Evolutionary conservation across 2,329 filamentous ascomycete species (phyloP).

Genomic region (Thermothelomyces thermophilus): DNA sequence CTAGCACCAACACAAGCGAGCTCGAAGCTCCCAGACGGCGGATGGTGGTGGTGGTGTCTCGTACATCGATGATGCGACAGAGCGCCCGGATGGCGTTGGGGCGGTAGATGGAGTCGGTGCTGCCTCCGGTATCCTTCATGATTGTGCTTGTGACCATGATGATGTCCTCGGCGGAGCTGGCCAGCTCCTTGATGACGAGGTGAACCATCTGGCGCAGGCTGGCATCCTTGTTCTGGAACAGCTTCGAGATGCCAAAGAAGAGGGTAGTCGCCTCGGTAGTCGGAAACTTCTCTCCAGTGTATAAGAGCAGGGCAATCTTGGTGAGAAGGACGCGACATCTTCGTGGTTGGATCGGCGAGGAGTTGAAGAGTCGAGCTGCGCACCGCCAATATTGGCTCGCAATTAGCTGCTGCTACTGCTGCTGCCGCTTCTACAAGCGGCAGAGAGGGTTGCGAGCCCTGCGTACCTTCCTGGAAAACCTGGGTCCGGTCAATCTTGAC

Average conservation of each 20-base stretch:
- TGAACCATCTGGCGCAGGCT: slow-evolving; percentile 98
- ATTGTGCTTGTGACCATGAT: slow-evolving; percentile 99
- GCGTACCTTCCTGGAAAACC: slow-evolving; percentile 94
- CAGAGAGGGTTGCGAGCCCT: neutral
- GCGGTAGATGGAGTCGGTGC: slow-evolving; percentile 87
- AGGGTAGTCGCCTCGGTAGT: slow-evolving; percentile 95
- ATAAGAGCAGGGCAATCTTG: slow-evolving; percentile 92
- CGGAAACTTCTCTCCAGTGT: slow-evolving; percentile 94
- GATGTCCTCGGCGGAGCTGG: slow-evolving; percentile 91
- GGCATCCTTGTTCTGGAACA: slow-evolving; percentile 99
- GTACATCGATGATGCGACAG: slow-evolving; percentile 92
- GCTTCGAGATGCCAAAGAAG: slow-evolving; percentile 98
- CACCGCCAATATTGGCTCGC: slow-evolving; percentile 9
- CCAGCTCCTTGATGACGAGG: slow-evolving; percentile 94
- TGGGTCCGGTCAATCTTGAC: slow-evolving; percentile 97
- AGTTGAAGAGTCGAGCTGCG: slow-evolving; percentile 92
- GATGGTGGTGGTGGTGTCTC: slow-evolving; percentile 28
- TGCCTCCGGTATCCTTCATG: slow-evolving; percentile 97
- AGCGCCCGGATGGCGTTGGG: slow-evolving; percentile 93
- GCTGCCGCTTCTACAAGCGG: neutral
- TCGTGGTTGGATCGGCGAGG: slow-evolving; percentile 90
- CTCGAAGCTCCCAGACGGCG: neutral
- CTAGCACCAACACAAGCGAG: slow-evolving; percentile 13
- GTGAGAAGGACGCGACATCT: slow-evolving; percentile 96
- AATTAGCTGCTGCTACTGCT: slow-evolving; percentile 14